phyloP scores from a whole-genome alignment of 2,329 filamentous ascomycete genomes.

The Blastomyces silverae region DNA sequence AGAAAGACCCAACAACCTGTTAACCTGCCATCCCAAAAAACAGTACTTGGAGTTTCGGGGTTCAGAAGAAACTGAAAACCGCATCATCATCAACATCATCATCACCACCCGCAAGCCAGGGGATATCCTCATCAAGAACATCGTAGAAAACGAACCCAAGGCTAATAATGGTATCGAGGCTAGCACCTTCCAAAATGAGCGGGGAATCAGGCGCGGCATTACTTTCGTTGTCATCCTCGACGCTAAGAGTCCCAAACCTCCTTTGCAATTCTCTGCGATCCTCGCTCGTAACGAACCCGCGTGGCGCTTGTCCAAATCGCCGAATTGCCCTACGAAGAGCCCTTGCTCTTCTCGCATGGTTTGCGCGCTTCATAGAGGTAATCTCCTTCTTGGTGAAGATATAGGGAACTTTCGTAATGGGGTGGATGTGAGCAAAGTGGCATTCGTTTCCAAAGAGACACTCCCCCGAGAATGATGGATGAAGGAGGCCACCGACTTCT shows the following conservation, averaged over 20 bases:
- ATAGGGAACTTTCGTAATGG: conserved; percentile 19
- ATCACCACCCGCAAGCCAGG: neutral
- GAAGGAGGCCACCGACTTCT: neutral
- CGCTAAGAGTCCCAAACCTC: neutral
- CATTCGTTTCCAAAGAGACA: conserved; percentile 29
- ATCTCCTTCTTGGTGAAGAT: conserved; percentile 19
- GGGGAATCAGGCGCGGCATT: neutral
- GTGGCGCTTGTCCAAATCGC: neutral
- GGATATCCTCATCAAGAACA: neutral
- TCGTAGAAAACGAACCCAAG: neutral
- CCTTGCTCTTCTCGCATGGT: conserved; percentile 10
- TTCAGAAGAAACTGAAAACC: neutral
- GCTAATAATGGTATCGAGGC: neutral
- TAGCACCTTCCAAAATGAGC: neutral
- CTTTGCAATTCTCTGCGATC: neutral
- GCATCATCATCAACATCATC: neutral
- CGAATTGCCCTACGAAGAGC: conserved; percentile 5
- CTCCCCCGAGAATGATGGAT: conserved; percentile 19
- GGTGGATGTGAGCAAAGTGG: conserved; percentile 26
- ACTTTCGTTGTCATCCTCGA: neutral
- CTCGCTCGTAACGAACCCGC: neutral
- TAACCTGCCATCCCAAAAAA: neutral
- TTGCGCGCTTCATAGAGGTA: conserved; percentile 16
- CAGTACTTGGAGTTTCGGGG: neutral
- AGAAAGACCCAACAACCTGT: neutral